Percentiles rank a stretch among this genome's conserved stretches.
Evolutionary conservation across 2,329 filamentous ascomycete species (phyloP).

Genomic region (Camptophora hylomeconis): DNA sequence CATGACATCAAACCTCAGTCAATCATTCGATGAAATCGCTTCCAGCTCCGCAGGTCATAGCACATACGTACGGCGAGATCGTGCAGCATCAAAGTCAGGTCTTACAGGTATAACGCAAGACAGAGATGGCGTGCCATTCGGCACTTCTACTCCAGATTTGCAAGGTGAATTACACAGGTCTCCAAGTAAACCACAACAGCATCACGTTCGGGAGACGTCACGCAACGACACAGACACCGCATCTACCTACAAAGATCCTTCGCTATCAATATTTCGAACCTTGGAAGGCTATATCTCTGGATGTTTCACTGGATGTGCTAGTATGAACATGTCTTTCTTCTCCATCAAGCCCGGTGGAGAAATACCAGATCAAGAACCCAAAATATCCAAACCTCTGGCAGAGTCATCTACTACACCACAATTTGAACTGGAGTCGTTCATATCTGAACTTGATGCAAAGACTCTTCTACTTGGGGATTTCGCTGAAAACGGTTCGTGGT

Average conservation of each 20-base stretch:
- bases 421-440: conserved; percentile 25
- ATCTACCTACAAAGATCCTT: background rate
- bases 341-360: conserved; percentile 35
- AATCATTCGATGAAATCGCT: no score
- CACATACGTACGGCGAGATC: no score
- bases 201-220: background rate
- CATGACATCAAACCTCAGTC: no score
- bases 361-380: conserved; percentile 31
- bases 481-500: conserved; percentile 73
- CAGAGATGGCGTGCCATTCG: no score
- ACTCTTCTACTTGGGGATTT: conserved; percentile 60
- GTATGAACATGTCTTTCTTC: conserved; percentile 65
- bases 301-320: conserved; percentile 56
- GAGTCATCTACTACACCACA: conserved; percentile 11
- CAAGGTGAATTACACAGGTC: no score
- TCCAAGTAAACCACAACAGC: no score
- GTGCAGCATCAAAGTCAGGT: background rate
- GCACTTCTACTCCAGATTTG: no score
- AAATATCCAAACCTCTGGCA: conserved; percentile 23
- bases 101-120: no score
- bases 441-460: conserved; percentile 60
- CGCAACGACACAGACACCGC: background rate
- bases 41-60: no score
- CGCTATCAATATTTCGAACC: conserved; percentile 49
- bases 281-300: conserved; percentile 65